Base-by-base conservation (phyloP, 768 basidiomycete genomes). In the Russula vinacea region DNA sequence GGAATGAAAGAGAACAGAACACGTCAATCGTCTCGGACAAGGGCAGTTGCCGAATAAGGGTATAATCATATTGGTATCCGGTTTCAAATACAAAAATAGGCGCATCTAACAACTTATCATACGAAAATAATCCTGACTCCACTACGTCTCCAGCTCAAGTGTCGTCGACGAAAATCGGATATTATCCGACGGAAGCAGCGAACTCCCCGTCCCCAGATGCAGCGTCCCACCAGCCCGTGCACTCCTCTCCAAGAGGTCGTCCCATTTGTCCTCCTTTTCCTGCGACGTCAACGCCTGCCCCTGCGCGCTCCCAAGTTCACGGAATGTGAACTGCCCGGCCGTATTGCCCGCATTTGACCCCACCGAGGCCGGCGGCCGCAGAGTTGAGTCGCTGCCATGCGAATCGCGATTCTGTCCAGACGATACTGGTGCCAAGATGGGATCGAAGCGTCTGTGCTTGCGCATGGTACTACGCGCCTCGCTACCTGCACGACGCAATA, bases 251-350 rank as follows among this genome's bases (percentile, higher is more conserved):
- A 90, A 73, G 60, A 91, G 69, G 64, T 85, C 85, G 60, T 88
- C 81, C 89, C 88, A 91, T 69, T 82, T 83, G 14, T 80, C 83
- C 8, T 81, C 80, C 76, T 92, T 92, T 75, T 92, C 88, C 69
- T 82, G 75, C 71, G 89, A 87, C 29, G 83, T 83, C 71, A 86
- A 73, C 49, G 74, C 78, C 26, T 73, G 73, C 58, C 74, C 73
- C 56, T 74, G 73, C 33, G 71, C 72, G 33, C 65, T 69, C n/a
- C 74, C 69, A 26, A 84, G 69, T 68, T 83, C 79, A 14, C 84
- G 80, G 75, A 83, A 86, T 50, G 76, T 81, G 53, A 80, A 54
- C 24, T 75, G 75, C 45, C 77, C 73, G 3, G 9, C 72, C 35
- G 32, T 1, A 22, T 5, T 3, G 73, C 10, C 63, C 47, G 51